phyloP scores from a whole-genome alignment of 1,284 basidiomycete genomes.

The Trametes versicolor region DNA sequence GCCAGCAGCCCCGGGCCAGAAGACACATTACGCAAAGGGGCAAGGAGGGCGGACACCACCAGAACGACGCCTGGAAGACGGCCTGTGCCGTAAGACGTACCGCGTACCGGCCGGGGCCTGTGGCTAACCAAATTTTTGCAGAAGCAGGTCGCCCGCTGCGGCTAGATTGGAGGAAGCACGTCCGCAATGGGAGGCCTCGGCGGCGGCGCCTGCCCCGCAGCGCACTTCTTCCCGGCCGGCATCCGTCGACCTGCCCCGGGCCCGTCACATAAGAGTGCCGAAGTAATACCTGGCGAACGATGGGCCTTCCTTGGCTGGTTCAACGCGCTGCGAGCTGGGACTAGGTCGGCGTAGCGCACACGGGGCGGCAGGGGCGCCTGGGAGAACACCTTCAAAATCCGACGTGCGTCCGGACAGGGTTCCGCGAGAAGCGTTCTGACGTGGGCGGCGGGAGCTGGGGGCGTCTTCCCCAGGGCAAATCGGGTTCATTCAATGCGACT shows the following conservation, averaged over 20 bases:
- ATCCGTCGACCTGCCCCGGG: neutral
- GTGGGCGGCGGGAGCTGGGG: neutral
- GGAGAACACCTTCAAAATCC: slow-evolving; percentile 20
- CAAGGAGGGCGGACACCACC: neutral
- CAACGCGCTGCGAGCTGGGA: too few species aligned
- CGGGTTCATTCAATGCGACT: slow-evolving; percentile 18
- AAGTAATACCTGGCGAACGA: neutral
- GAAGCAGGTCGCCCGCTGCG: slow-evolving; percentile 19
- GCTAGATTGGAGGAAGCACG: slow-evolving; percentile 25
- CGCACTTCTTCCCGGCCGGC: neutral
- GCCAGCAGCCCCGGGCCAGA: neutral
- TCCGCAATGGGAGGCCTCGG: slow-evolving; percentile 15
- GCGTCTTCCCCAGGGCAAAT: slow-evolving; percentile 11
- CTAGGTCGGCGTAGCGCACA: too few species aligned
- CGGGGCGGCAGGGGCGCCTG: neutral
- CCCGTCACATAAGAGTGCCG: neutral
- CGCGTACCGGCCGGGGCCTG: slow-evolving; percentile 2
- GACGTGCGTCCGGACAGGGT: slow-evolving; percentile 16
- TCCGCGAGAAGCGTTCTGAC: slow-evolving; percentile 25
- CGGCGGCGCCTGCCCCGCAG: slow-evolving; percentile 6
- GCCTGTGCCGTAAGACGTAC: slow-evolving; percentile 10
- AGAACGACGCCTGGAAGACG: neutral
- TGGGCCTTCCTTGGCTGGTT: neutral
- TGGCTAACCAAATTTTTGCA: slow-evolving; percentile 25
- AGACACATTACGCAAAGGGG: neutral